Evolutionary conservation across 1,284 basidiomycete species (phyloP), one percentile per base, ranked within the genome.

Genomic region (Irpex sp.): DNA sequence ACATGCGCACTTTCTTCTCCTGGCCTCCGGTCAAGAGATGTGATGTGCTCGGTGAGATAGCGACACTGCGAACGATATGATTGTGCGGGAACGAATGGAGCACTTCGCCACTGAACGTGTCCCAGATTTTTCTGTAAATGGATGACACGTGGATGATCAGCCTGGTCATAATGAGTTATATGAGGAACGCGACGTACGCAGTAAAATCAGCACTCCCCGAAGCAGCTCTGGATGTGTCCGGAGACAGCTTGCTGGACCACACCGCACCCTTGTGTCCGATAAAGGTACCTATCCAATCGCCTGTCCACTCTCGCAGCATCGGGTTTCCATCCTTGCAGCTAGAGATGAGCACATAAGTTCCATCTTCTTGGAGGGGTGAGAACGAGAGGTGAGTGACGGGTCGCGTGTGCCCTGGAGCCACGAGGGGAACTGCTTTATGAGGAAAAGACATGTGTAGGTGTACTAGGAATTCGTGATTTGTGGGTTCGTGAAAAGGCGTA

Each of bases 231-330:
- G 93, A 85, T 49, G 90, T 84, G 74, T 95, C 93, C 19, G 82
- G 78, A n/a, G 91, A 94, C 62, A 99, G 86, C 75, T 98, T 97
- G 58, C 93, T 92, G 63, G 90, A 90, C 96, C 97, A 99, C 5
- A 99, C 97, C 5, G 97, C 97, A 64, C 96, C 96, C 75, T 99
- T 99, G 80, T 99, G 96, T 2, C 96, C 96, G 16, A 98, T 81
- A 75, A 99, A 99, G 5, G 96, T 98, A 21, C 96, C 96, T 69
- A 98, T 91, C 96, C 96, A 99, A 75, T 99, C 96, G 33, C 96
- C 96, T 57, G 94, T 93, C 94, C 94, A 96, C 72, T 95, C 93
- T 67, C 94, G 86, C 66, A 97, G 79, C 94, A 96, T 96, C 39
- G 95, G 94, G 69, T 94, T 96, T 37, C 94, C 94, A 80, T 97